These are phyloP conservation scores for Noccaea bulbosa DNA, from an alignment of 345 rosid genomes.

Conservation along the genomic window DNA sequence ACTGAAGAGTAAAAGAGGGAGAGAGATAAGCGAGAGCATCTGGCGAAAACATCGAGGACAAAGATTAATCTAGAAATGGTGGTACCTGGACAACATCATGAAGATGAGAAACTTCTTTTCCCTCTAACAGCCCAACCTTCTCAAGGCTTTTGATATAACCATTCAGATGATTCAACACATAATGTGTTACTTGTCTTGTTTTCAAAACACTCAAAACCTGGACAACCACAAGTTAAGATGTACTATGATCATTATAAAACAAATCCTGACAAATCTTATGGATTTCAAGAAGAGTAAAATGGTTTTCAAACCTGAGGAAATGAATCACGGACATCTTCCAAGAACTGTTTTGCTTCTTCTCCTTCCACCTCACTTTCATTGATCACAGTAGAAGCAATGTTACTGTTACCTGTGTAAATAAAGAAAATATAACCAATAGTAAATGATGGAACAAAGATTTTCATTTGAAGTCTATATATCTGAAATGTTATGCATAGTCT, in stretches of 20 bases:
- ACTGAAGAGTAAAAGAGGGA: conserved; percentile 45
- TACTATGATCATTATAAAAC: not conserved
- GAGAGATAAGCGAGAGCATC: not conserved
- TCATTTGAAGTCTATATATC: too few relatives aligned
- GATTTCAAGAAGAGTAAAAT: conserved; percentile 1
- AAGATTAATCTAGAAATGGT: not conserved
- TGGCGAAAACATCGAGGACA: not conserved
- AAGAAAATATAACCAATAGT: not conserved
- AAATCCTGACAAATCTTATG: not conserved
- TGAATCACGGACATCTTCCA: conserved; percentile 76
- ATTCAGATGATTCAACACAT: conserved; percentile 76
- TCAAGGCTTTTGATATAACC: conserved; percentile 80
- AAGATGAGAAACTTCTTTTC: conserved; percentile 89
- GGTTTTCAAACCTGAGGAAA: conserved; percentile 75
- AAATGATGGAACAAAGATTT: conserved; percentile 2
- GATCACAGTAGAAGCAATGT: conserved; percentile 62
- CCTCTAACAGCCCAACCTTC: conserved; percentile 81
- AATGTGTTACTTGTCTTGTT: conserved; percentile 91
- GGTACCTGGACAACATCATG: conserved; percentile 83
- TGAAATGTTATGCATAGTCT: too few relatives aligned
- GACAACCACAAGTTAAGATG: conserved; percentile 5
- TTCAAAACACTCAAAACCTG: conserved; percentile 86
- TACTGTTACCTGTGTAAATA: conserved; percentile 59
- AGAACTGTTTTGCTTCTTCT: conserved; percentile 78
- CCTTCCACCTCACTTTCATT: conserved; percentile 88